Base-by-base conservation (phyloP, 2,329 filamentous ascomycete genomes). In the Aspergillus sp. region DNA sequence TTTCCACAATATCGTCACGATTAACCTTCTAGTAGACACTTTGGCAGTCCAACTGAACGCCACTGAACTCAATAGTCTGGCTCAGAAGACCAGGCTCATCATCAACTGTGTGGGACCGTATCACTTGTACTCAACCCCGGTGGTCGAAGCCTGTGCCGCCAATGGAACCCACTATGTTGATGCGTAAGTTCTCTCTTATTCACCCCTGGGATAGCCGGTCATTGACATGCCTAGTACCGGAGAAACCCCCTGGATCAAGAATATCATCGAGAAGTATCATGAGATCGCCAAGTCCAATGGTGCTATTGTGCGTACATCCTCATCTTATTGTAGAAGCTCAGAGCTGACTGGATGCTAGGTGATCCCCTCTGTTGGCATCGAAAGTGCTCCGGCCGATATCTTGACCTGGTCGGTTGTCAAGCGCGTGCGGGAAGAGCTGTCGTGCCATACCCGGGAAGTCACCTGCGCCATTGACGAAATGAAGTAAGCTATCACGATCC, bases 131-230 rank as follows among this genome's bases (percentile, higher is more conserved):
- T 85, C 84, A n/a, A 80, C 80, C 30, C 80, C 81, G 1, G 82
- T 86, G 3, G 77, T 88, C 8, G 81, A 84, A 59, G 84, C 84
- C 6, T 88, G 84, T 63, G 84, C 82, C 3, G 74, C 79, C 48
- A 80, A 78, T 57, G 84, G 85, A 5, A 88, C 85, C 3, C 84
- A 88, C 65, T 88, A 88, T 61, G 69, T 88, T 50, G 85, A 88
- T 65, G 81, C 79, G 73, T 79, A 61, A 61, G 73, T 61, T 13
- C 38, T 32, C 36, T n/a, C 10, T 47, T 11, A 35, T 13, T 8
- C 8, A 30, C 26, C 2, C 47, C 16, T 35, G 24, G 20, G 24
- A 3, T 30, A 42, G 45, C 3, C 17, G 41, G 35, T 42, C 26
- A 46, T 44, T 51, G 26, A 57, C 48, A 19, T 26, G 43, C 53